These are phyloP conservation scores for Musa troglodytarum DNA, from an alignment of 176 grass and related monocot species.

Conservation along the genomic window DNA sequence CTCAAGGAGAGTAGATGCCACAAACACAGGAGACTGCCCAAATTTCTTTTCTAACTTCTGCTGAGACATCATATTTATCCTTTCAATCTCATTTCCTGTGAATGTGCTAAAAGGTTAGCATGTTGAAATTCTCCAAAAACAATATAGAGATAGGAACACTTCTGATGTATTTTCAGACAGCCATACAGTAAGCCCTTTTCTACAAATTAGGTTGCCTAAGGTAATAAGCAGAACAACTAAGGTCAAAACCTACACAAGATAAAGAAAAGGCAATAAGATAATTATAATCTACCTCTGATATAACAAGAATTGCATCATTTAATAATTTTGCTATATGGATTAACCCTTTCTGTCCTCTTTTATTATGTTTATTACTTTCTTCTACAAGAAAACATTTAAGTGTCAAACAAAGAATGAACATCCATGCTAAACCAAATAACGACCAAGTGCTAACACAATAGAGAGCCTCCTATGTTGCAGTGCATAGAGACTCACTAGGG, in stretches of 20 bases:
- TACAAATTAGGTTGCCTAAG: background rate
- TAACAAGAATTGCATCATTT: background rate
- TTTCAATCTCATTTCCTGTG: constrained; percentile 41
- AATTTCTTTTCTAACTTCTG: constrained; percentile 70
- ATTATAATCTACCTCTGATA: background rate
- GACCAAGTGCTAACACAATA: too few species aligned
- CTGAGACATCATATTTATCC: constrained; percentile 33
- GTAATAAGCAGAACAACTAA: background rate
- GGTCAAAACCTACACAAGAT: background rate
- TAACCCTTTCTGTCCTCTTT: background rate
- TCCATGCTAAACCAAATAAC: too few species aligned
- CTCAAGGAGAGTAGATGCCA: constrained; percentile 55
- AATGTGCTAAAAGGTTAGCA: constrained; percentile 1
- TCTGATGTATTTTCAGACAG: background rate
- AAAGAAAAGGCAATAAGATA: background rate
- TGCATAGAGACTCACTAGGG: too few species aligned
- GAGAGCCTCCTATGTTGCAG: too few species aligned
- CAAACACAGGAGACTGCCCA: constrained; percentile 73
- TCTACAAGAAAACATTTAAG: background rate
- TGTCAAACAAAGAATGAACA: background rate
- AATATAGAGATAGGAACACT: background rate
- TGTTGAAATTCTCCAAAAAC: background rate
- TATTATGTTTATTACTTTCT: background rate
- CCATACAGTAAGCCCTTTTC: background rate
- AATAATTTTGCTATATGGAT: background rate